Percentiles rank a stretch among this genome's conserved stretches.
These are phyloP conservation scores for Candida smagusa DNA, from an alignment of 1,139 yeast species.

Conservation along the genomic window DNA sequence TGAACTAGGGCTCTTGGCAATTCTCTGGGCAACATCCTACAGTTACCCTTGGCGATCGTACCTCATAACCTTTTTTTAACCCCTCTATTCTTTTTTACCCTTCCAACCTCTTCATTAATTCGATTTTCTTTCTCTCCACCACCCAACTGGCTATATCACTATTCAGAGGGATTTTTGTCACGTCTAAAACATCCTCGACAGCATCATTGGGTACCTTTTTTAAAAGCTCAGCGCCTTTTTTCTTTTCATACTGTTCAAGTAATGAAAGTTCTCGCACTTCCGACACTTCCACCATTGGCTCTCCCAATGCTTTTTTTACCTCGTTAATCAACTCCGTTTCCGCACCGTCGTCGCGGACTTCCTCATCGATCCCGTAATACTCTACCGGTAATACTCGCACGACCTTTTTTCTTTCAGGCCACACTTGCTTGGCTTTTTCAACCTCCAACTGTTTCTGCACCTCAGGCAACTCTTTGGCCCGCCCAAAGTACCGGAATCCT, in stretches of 20 bases:
- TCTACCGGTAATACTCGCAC: background rate
- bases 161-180: conserved; percentile 32
- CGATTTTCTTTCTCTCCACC: conserved; percentile 43
- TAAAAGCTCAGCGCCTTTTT: conserved; percentile 16
- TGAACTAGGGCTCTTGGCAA: background rate
- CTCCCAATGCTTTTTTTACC: background rate
- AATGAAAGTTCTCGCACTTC: conserved; percentile 8
- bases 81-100: too few relatives aligned
- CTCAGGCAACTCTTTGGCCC: conserved; percentile 80
- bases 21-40: background rate
- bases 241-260: conserved; percentile 19
- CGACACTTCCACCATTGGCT: background rate
- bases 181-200: conserved; percentile 10
- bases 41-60: background rate
- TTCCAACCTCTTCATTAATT: conserved; percentile 35
- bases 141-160: conserved; percentile 45
- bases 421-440: conserved; percentile 5
- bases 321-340: conserved; percentile 8
- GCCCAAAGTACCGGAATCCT: conserved; percentile 75
- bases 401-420: conserved; percentile 9
- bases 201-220: conserved; percentile 8
- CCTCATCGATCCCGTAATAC: conserved; percentile 13
- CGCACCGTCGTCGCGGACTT: conserved; percentile 1
- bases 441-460: conserved; percentile 51
- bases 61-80: too few relatives aligned